These are phyloP conservation scores for Lepidium aucheri DNA, from an alignment of 345 rosid genomes.

Conservation along the genomic window DNA sequence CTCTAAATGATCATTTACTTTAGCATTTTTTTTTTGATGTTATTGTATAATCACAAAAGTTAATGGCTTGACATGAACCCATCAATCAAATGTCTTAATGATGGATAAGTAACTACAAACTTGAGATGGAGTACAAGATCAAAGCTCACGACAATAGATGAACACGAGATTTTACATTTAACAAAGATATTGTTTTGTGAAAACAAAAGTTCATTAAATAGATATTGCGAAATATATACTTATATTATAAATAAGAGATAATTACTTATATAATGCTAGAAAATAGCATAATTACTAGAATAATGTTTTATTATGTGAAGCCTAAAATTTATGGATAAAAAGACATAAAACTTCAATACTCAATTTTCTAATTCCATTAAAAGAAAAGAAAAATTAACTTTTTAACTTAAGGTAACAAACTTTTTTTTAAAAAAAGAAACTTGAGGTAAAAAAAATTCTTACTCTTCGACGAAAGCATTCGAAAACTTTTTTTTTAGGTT, in stretches of 20 bases:
- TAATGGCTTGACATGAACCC: slow-evolving; percentile 15
- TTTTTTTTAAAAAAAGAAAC: too few species aligned
- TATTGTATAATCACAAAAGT: not conserved
- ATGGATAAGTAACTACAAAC: not conserved
- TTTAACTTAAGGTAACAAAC: too few species aligned
- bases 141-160: slow-evolving; percentile 2
- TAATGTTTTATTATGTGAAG: too few species aligned
- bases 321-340: too few species aligned
- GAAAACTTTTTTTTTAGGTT: too few species aligned
- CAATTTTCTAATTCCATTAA: too few species aligned
- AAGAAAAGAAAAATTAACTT: too few species aligned
- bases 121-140: slow-evolving; percentile 16
- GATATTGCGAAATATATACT: not conserved
- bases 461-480: too few species aligned
- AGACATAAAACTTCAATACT: too few species aligned
- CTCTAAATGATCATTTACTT: slow-evolving; percentile 15
- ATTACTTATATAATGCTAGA: too few species aligned
- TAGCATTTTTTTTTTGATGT: not conserved
- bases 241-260: not conserved
- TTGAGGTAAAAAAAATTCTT: too few species aligned
- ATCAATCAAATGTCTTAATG: slow-evolving; percentile 12
- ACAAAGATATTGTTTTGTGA: slow-evolving; percentile 13
- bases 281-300: too few species aligned
- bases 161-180: slow-evolving; percentile 9
- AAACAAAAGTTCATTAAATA: not conserved